Percentiles rank a stretch among this genome's conserved stretches.
These are phyloP conservation scores for Hirschfeldia incana DNA, from an alignment of 345 rosid species.

Conservation along the genomic window DNA sequence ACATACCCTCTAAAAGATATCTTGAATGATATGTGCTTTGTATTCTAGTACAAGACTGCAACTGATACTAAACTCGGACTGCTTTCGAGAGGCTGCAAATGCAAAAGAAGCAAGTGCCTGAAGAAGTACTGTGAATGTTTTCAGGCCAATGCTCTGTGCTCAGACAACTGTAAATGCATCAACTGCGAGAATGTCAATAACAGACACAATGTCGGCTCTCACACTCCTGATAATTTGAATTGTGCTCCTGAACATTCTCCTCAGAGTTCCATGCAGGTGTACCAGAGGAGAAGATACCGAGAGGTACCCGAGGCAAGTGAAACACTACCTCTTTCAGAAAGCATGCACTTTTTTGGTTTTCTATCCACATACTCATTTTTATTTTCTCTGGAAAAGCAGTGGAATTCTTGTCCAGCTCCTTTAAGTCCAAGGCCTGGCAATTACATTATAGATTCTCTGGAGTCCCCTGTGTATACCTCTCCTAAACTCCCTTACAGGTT, in stretches of 20 bases:
- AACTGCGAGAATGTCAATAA: constrained; percentile 44
- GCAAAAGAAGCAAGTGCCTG: constrained; percentile 53
- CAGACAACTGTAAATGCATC: constrained; percentile 54
- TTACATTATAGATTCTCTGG: constrained; percentile 18
- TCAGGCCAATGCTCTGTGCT: constrained; percentile 52
- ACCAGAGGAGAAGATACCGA: no score
- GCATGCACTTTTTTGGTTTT: no score
- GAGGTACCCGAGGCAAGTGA: constrained; percentile 21
- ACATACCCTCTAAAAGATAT: no score
- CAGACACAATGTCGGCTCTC: background rate
- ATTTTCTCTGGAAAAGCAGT: constrained; percentile 9
- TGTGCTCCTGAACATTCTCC: background rate
- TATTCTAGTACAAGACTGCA: constrained; percentile 30
- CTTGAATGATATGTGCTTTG: constrained; percentile 13
- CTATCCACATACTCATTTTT: background rate
- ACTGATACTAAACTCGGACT: constrained; percentile 35
- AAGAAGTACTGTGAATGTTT: constrained; percentile 68
- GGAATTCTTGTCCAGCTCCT: constrained; percentile 10
- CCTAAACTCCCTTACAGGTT: constrained; percentile 43
- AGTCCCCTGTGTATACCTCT: constrained; percentile 26
- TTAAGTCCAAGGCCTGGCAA: constrained; percentile 1
- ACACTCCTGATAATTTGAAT: background rate
- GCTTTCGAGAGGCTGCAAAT: constrained; percentile 54
- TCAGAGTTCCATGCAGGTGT: constrained; percentile 20
- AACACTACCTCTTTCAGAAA: background rate